Base-by-base conservation (phyloP, 306 rosid species). In the Gleditsia sinensis region DNA sequence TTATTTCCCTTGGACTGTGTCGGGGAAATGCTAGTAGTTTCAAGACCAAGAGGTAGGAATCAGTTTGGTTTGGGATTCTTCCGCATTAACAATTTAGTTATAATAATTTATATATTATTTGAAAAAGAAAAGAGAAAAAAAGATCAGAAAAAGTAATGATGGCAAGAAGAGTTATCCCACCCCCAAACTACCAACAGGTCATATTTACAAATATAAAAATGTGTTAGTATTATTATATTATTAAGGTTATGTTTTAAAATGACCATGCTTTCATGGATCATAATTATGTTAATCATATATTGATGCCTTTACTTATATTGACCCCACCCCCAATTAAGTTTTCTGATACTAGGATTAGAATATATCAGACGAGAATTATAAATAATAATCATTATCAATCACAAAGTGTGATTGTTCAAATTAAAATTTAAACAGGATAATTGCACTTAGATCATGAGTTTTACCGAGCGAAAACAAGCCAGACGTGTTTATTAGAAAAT, bases 31-130 rank as follows among this genome's bases (percentile, higher is more conserved):
- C 42, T 46, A 67, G 68, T 32, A 42, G 82, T 19, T 69, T 82
- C 72, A 60, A 45, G 58, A 42, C 67, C 53, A 19, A 17, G 63
- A 19, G 8, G 55, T 28, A 53, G 67, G 54, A 43, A 82, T 80
- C 59, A 78, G 80, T 32, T 78, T 67, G 46, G 60, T 40, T 65
- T 69, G 67, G 64, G 78, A 56, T 59, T 72, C 83, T 55, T 78
- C 74, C 59, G 63, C 74, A 54, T 65, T 23, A 64, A 43, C 36
- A 46, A 77, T 59, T 21, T 33, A n/a, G 21, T 59, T 28, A 8
- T 33, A 50, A 56, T 75, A 72, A 4, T 30, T 64, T n/a, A 36
- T 53, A 37, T 43, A 71, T 50, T 17, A 69, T 64, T 54, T 17
- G 16, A 9, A 53, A 49, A 40, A 21, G 50, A 58, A 9, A 40